A percentile compares a stretch with the other conserved stretches of the same genome.
Evolutionary conservation across 2,329 filamentous ascomycete species (phyloP).

Genomic region (Stagonosporopsis chrysanthemi): DNA sequence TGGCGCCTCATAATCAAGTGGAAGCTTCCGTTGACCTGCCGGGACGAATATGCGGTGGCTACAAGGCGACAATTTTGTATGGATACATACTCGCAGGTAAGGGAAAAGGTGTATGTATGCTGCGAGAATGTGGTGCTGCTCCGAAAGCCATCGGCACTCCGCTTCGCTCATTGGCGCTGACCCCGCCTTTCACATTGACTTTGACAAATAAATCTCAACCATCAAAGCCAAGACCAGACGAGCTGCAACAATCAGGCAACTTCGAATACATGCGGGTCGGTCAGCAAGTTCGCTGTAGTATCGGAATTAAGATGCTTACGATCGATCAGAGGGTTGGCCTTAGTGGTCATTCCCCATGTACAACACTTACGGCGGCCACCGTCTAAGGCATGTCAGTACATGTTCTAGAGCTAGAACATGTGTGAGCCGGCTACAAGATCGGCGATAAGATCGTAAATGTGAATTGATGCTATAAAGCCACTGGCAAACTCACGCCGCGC

Average conservation of each 20-base stretch:
- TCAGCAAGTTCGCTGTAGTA: neutral
- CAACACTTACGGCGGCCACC: neutral
- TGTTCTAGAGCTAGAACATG: neutral
- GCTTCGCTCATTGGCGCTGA: neutral
- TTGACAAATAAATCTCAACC: neutral
- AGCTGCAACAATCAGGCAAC: neutral
- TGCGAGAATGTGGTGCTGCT: neutral
- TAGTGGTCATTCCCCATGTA: neutral
- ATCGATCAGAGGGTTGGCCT: neutral
- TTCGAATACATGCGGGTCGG: conserved; percentile 5
- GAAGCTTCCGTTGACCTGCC: neutral
- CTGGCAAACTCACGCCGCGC: neutral
- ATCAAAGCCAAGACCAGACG: neutral
- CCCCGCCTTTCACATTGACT: conserved; percentile 1
- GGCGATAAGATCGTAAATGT: neutral
- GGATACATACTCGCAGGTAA: neutral
- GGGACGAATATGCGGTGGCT: too few relatives aligned
- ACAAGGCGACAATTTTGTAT: neutral
- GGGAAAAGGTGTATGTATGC: neutral
- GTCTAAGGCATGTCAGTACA: neutral
- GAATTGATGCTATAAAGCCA: conserved; percentile 5
- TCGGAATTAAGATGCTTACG: neutral
- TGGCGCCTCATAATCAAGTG: neutral
- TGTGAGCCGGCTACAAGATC: neutral
- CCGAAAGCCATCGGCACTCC: conserved; percentile 5